Evolutionary conservation across 306 rosid genomes (phyloP).

Genomic region (Glycine soja): DNA sequence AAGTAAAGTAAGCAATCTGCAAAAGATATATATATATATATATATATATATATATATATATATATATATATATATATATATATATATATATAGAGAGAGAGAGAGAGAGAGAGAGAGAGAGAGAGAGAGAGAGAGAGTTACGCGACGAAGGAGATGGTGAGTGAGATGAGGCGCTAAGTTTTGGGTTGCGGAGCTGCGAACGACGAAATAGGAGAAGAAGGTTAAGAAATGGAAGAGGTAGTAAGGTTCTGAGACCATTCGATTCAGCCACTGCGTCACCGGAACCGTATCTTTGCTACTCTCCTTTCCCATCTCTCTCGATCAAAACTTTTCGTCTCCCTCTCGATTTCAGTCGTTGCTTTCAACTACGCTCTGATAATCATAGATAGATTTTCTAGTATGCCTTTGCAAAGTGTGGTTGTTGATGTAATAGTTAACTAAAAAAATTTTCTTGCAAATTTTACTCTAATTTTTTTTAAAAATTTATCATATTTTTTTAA

Average conservation of each 20-base stretch:
- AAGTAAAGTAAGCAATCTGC: background rate
- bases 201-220: conserved; percentile 77
- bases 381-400: too few relatives aligned
- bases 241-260: conserved; percentile 78
- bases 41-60: too few relatives aligned
- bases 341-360: background rate
- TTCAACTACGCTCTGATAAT: background rate
- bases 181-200: conserved; percentile 67
- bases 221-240: conserved; percentile 75
- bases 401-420: too few relatives aligned
- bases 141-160: conserved; percentile 68
- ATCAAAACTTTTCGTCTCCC: conserved; percentile 14
- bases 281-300: conserved; percentile 31
- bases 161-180: conserved; percentile 56
- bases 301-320: conserved; percentile 49
- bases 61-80: too few relatives aligned
- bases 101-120: conserved; percentile 35
- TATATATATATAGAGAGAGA: conserved; percentile 22
- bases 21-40: background rate
- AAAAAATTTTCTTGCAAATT: too few relatives aligned
- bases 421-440: too few relatives aligned
- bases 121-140: conserved; percentile 48
- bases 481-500: too few relatives aligned
- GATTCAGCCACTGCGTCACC: conserved; percentile 59
- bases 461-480: too few relatives aligned